Evolutionary conservation across 139 green algal genomes (phyloP), one percentile per base, ranked within the genome.

Genomic region (Ostreobium quekettii): DNA sequence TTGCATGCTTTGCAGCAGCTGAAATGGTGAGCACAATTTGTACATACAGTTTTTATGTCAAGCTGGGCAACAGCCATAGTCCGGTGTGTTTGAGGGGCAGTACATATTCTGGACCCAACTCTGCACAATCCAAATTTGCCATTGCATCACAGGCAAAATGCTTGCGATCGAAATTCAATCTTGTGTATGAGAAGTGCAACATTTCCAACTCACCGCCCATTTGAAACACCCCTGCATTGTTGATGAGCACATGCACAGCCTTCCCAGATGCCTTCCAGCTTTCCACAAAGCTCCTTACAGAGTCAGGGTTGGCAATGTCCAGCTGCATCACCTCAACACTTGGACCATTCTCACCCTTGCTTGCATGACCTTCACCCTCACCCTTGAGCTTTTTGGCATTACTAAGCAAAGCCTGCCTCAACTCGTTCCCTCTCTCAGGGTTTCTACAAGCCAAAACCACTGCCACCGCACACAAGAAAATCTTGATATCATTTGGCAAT

Each of bases 161-260:
- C n/a, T n/a, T n/a, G n/a, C n/a, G n/a, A n/a, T n/a, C n/a, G n/a
- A n/a, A n/a, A n/a, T n/a, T n/a, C n/a, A n/a, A n/a, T n/a, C n/a
- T n/a, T n/a, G n/a, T n/a, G n/a, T n/a, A n/a, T n/a, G n/a, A n/a
- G n/a, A n/a, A n/a, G n/a, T n/a, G n/a, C n/a, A n/a, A n/a, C 33
- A 67, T 42, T 22, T 5, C 58, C 11, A 15, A 6, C 72, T 35
- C 63, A 89, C 80, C 81, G 37, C 79, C 78, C 68, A 94, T 87
- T 29, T 78, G 75, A 70, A 88, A 93, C 1, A 96, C 74, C 36
- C 89, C 90, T 2, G 89, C 90, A 67, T 96, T 96, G 85, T 95
- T 95, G 67, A 96, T 67, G 0, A 96, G 82, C 6, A 88, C 61
- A 61, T 96, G 84, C 58, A 96, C 75, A n/a, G 84, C 80, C 7